A percentile compares a stretch with the other conserved stretches of the same genome.
Evolutionary conservation across 805 yeast species (phyloP).

Genomic region (Tetrapisispora arboricola): DNA sequence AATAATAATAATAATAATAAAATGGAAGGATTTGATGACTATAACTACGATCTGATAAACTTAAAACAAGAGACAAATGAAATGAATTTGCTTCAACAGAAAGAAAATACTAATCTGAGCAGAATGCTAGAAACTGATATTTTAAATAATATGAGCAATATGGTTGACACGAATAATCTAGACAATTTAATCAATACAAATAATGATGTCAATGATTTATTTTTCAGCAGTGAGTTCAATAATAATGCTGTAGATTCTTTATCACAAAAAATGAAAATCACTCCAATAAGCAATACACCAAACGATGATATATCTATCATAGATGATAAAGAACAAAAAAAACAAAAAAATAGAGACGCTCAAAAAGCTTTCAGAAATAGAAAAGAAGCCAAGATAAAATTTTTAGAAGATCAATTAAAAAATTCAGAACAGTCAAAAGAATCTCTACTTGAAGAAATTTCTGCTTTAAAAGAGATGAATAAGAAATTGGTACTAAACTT

Average conservation of each 20-base stretch:
- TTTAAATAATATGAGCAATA: not conserved
- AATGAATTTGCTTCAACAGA: conserved; percentile 1
- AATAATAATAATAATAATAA: too few species aligned
- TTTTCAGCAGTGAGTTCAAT: too few species aligned
- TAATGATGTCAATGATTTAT: not conserved
- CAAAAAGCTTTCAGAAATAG: conserved; percentile 82
- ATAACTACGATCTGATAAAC: not conserved
- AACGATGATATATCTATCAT: not conserved
- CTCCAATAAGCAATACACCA: not conserved
- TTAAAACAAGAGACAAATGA: not conserved
- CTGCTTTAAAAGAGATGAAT: conserved; percentile 44
- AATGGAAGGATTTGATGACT: not conserved
- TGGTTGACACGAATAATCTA: not conserved
- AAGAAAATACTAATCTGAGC: not conserved
- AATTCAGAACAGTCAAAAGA: conserved; percentile 46
- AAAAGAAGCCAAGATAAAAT: conserved; percentile 61
- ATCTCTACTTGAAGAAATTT: conserved; percentile 41
- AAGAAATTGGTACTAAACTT: conserved; percentile 36
- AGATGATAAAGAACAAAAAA: conserved; percentile 39
- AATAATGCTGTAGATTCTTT: not conserved
- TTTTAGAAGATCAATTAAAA: conserved; percentile 48
- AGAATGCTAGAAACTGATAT: not conserved
- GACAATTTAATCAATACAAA: too few species aligned
- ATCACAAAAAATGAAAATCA: not conserved
- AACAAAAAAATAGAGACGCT: conserved; percentile 78